A percentile compares a stretch with the other conserved stretches of the same genome.
Evolutionary conservation across 208 protist species (phyloP).

Genomic region (Trypanosomatidae sp.): DNA sequence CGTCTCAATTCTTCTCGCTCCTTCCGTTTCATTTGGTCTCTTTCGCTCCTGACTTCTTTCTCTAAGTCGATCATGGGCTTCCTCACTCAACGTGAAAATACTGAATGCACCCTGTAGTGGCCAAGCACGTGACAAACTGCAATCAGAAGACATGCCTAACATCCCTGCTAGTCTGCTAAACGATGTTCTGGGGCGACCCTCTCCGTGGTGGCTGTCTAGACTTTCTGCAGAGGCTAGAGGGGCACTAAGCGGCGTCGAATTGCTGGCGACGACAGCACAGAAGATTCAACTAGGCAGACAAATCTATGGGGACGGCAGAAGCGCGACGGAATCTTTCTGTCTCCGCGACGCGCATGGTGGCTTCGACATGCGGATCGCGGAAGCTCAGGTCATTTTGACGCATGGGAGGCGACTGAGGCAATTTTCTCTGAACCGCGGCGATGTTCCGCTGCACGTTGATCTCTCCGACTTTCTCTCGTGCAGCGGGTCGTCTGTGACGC

Average conservation of each 20-base stretch:
- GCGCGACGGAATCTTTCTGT: not conserved
- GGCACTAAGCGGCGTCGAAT: not conserved
- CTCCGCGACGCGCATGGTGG: not conserved
- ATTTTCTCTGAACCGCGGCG: constrained; percentile 27
- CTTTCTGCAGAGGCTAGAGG: not conserved
- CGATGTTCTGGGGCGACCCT: not conserved
- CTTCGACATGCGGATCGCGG: not conserved
- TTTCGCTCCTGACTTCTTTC: not conserved
- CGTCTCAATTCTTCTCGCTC: not conserved
- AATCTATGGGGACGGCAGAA: not conserved
- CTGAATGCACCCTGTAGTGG: not conserved
- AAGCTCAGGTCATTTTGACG: constrained; percentile 15
- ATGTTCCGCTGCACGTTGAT: constrained; percentile 30
- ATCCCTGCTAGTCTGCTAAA: not conserved
- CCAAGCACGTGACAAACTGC: too few relatives aligned
- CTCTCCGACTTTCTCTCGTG: constrained; percentile 40
- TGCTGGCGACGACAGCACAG: constrained; percentile 4
- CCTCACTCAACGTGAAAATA: not conserved
- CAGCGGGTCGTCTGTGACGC: constrained; percentile 32
- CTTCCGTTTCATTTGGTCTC: not conserved
- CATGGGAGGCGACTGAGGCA: constrained; percentile 20
- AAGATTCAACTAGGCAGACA: not conserved
- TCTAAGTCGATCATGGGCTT: not conserved
- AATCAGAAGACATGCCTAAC: not conserved
- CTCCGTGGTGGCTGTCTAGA: constrained; percentile 3